Evolutionary conservation across 495 filamentous ascomycete species (phyloP).

Genomic region (Xylaria sp.): DNA sequence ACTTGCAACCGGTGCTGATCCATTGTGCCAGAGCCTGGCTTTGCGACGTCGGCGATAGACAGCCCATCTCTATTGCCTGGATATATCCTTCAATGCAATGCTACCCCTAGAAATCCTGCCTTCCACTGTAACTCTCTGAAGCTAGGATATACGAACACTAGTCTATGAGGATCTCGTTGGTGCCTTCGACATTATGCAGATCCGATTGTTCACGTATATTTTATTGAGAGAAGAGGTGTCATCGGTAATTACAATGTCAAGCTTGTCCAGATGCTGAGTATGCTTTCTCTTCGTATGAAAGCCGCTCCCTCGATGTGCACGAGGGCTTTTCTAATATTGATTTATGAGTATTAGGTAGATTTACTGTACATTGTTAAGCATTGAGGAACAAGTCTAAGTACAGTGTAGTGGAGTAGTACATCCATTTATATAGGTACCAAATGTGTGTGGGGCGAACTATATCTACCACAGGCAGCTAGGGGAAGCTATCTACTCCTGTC

Average conservation of each 20-base stretch:
- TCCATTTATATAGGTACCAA: no score
- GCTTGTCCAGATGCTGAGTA: slow-evolving; percentile 23
- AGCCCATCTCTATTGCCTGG: slow-evolving; percentile 6
- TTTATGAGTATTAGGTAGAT: no score
- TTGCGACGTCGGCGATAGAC: not conserved
- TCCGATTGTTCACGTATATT: slow-evolving; percentile 25
- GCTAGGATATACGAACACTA: slow-evolving; percentile 12
- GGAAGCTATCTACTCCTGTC: no score
- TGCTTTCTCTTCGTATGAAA: not conserved
- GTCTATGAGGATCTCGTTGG: slow-evolving; percentile 25
- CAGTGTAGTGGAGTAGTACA: no score
- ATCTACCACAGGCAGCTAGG: no score
- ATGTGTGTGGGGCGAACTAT: no score
- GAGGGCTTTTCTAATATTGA: no score
- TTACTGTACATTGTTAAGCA: no score
- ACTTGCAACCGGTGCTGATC: not conserved
- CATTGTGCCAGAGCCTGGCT: slow-evolving; percentile 5
- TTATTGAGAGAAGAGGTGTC: slow-evolving; percentile 22
- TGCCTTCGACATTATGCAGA: slow-evolving; percentile 22
- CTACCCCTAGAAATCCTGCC: slow-evolving; percentile 22
- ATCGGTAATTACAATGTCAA: slow-evolving; percentile 12
- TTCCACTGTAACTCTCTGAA: slow-evolving; percentile 12
- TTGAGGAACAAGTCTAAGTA: no score
- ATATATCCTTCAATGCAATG: slow-evolving; percentile 21
- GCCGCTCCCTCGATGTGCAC: no score